These are phyloP conservation scores for Parsonsia alboflavescens DNA, from an alignment of 257 asterid genomes.

Conservation along the genomic window DNA sequence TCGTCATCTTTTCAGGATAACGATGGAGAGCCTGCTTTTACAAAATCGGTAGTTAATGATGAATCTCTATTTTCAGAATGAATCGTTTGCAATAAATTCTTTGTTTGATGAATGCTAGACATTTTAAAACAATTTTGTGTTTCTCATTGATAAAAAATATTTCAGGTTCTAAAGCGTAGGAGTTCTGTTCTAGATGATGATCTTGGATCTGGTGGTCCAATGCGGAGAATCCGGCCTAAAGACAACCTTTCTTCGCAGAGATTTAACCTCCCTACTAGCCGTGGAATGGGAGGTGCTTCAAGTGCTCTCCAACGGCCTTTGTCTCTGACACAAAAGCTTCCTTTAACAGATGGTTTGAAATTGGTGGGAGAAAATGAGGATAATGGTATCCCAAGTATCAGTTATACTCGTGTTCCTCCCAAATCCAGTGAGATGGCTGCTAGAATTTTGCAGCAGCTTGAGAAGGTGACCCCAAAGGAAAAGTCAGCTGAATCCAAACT, in stretches of 20 bases:
- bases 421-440: conserved; percentile 74
- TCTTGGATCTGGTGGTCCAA: conserved; percentile 65
- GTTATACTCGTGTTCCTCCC: conserved; percentile 49
- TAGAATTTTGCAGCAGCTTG: conserved; percentile 77
- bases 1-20: conserved; percentile 33
- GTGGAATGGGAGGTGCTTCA: conserved; percentile 41
- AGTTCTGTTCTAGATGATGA: conserved; percentile 75
- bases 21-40: conserved; percentile 34
- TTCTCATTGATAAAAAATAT: conserved; percentile 8
- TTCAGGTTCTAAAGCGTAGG: conserved; percentile 73
- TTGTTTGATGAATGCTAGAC: not conserved
- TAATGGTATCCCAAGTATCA: conserved; percentile 42
- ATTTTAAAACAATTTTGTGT: conserved; percentile 12
- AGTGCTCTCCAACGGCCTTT: conserved; percentile 15
- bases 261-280: conserved; percentile 22
- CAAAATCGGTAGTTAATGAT: conserved; percentile 35
- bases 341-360: conserved; percentile 34
- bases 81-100: conserved; percentile 1
- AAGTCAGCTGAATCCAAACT: conserved; percentile 55
- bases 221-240: conserved; percentile 78
- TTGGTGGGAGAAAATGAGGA: conserved; percentile 35
- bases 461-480: conserved; percentile 61
- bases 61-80: conserved; percentile 8
- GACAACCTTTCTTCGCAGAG: conserved; percentile 44
- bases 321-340: conserved; percentile 33